Conservation (phyloP, 768 basidiomycete species). For the Tricholoma flavovirens region DNA sequence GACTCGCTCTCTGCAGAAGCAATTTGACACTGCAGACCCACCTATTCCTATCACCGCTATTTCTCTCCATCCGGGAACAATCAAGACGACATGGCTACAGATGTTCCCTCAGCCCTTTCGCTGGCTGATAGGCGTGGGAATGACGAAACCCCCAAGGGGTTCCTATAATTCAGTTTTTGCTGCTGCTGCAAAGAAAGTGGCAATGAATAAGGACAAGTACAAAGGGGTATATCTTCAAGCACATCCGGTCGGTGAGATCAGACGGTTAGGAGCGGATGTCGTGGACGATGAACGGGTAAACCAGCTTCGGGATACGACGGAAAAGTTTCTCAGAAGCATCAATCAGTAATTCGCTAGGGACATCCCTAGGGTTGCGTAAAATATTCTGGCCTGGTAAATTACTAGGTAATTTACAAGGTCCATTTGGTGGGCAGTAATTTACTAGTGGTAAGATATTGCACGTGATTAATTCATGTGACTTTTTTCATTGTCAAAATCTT, state of each 20-base stretch:
- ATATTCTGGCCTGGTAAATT: too few relatives aligned
- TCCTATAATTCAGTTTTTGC: constrained; percentile 25
- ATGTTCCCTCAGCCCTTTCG: constrained; percentile 14
- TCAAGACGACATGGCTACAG: constrained; percentile 25
- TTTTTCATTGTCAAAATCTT: too few relatives aligned
- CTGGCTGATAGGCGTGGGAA: constrained; percentile 15
- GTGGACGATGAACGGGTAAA: constrained; percentile 4
- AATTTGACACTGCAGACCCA: constrained; percentile 28
- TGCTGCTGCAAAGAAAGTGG: constrained; percentile 20
- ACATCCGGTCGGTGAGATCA: constrained; percentile 8
- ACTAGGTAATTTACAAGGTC: too few relatives aligned
- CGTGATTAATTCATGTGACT: too few relatives aligned
- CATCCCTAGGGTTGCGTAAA: too few relatives aligned
- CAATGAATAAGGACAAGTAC: constrained; percentile 17
- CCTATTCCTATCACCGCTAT: constrained; percentile 32
- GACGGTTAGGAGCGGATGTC: constrained; percentile 1
- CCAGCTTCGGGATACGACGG: constrained; percentile 9
- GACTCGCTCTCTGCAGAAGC: constrained; percentile 44
- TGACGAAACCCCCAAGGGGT: constrained; percentile 17
- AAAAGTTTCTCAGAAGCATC: constrained; percentile 7
- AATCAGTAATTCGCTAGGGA: not conserved
- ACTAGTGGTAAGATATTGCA: too few relatives aligned
- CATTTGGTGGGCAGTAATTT: too few relatives aligned
- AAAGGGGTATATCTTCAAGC: constrained; percentile 19
- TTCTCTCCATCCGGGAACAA: constrained; percentile 28